phyloP scores from a whole-genome alignment of 1,284 basidiomycete species.

The Pisolithus thermaeus region DNA sequence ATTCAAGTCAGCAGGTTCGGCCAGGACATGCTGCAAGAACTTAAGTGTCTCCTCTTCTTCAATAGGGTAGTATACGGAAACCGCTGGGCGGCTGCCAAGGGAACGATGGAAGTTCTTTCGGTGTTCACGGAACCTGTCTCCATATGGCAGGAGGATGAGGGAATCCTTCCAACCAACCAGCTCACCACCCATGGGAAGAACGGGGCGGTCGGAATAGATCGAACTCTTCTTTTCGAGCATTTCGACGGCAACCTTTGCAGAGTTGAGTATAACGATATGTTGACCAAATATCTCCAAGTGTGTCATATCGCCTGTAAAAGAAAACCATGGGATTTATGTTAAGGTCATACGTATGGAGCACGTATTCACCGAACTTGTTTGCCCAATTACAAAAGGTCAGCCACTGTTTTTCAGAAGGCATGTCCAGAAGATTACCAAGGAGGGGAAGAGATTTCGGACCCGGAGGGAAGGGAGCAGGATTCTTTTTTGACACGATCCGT shows the following conservation, averaged over 20 bases:
- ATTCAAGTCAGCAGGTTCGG: conserved; percentile 11
- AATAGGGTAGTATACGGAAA: conserved; percentile 12
- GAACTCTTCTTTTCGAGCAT: conserved; percentile 26
- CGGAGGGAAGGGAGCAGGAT: conserved; percentile 22
- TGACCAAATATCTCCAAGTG: conserved; percentile 16
- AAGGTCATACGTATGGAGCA: conserved; percentile 25
- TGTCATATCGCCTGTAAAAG: conserved; percentile 24
- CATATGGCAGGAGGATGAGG: conserved; percentile 5
- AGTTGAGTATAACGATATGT: conserved; percentile 21
- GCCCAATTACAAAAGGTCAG: conserved; percentile 40
- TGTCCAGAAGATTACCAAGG: conserved; percentile 25
- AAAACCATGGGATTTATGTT: conserved; percentile 16
- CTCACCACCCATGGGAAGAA: conserved; percentile 20
- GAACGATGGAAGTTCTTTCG: conserved; percentile 20
- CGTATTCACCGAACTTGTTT: conserved; percentile 34
- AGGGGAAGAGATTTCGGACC: conserved; percentile 29
- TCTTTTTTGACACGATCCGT: conserved; percentile 1
- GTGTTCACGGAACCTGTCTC: conserved; percentile 15
- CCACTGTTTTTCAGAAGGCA: conserved; percentile 30
- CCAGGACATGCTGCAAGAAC: conserved; percentile 22
- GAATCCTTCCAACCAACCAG: conserved; percentile 19
- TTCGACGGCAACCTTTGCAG: conserved; percentile 12
- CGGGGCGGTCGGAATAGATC: conserved; percentile 21
- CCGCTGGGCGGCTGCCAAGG: conserved; percentile 22
- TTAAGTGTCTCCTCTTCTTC: conserved; percentile 19